Conservation (phyloP, 192 early-diverging fungal genomes). For the Rhizophlyctis rosea region DNA sequence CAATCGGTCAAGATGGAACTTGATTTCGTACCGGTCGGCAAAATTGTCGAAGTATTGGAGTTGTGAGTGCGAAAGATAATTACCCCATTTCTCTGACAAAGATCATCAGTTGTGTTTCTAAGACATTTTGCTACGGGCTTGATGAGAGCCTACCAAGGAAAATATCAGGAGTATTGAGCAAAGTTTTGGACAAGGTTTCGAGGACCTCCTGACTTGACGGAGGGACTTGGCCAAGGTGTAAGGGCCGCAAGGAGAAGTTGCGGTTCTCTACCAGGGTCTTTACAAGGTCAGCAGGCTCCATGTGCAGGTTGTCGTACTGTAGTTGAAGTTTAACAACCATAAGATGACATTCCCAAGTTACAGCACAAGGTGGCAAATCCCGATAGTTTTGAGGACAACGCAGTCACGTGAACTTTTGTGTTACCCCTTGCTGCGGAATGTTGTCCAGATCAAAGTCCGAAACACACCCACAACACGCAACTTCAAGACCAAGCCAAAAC, state of each 20-base stretch:
- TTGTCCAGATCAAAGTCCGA: too few relatives aligned
- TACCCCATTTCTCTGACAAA: slow-evolving; percentile 24
- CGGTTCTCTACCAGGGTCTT: slow-evolving; percentile 1
- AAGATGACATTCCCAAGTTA: too few relatives aligned
- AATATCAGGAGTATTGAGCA: neutral
- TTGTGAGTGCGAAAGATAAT: neutral
- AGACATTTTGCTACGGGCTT: neutral
- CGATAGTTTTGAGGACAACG: too few relatives aligned
- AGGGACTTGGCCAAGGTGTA: slow-evolving; percentile 4
- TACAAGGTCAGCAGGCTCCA: too few relatives aligned
- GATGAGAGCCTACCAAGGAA: slow-evolving; percentile 10
- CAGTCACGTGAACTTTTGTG: too few relatives aligned
- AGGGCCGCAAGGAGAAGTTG: neutral
- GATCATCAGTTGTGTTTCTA: neutral
- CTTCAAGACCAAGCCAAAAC: too few relatives aligned
- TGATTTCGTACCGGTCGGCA: slow-evolving; percentile 11
- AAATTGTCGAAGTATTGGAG: neutral
- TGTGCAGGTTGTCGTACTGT: too few relatives aligned
- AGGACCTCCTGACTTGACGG: neutral
- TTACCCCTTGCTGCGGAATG: too few relatives aligned
- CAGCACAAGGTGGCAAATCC: too few relatives aligned
- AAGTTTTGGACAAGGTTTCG: neutral
- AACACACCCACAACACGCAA: too few relatives aligned
- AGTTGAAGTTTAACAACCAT: too few relatives aligned
- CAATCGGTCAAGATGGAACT: slow-evolving; percentile 5